Conservation (phyloP, 805 yeast species). For the Candida incommunis region DNA sequence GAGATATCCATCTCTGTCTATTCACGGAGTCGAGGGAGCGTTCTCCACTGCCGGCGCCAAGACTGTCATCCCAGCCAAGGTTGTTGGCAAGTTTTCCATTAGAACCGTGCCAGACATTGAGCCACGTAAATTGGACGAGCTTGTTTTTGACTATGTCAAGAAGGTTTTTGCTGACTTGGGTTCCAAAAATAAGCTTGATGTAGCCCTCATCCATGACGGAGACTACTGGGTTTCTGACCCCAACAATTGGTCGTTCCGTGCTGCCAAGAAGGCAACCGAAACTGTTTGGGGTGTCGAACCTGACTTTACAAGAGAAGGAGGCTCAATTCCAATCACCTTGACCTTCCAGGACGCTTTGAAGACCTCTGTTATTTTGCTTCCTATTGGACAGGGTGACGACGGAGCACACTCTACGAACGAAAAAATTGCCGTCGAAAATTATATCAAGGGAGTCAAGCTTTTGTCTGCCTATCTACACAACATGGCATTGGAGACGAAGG, state of each 20-base stretch:
- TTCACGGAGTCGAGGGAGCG: slow-evolving; percentile 98
- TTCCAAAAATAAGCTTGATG: slow-evolving; percentile 62
- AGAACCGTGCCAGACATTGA: slow-evolving; percentile 95
- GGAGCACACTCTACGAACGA: slow-evolving; percentile 98
- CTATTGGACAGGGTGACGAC: slow-evolving; percentile 98
- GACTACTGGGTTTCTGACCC: slow-evolving; percentile 95
- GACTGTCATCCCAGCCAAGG: slow-evolving; percentile 95
- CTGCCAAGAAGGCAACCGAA: slow-evolving; percentile 89
- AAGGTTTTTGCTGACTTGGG: slow-evolving; percentile 48
- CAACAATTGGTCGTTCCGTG: slow-evolving; percentile 78
- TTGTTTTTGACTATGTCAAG: slow-evolving; percentile 59
- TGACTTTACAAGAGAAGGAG: slow-evolving; percentile 97
- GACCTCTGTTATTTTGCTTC: slow-evolving; percentile 76
- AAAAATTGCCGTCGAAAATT: slow-evolving; percentile 78
- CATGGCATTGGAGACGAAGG: slow-evolving; percentile 35
- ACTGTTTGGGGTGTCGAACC: slow-evolving; percentile 92
- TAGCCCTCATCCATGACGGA: slow-evolving; percentile 85
- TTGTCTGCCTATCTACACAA: slow-evolving; percentile 88
- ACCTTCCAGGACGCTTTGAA: slow-evolving; percentile 81
- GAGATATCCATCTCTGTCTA: slow-evolving; percentile 93
- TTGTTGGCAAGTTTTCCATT: slow-evolving; percentile 86
- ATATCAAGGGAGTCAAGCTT: slow-evolving; percentile 86
- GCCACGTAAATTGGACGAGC: slow-evolving; percentile 59
- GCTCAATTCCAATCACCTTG: slow-evolving; percentile 93
- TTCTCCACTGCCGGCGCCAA: slow-evolving; percentile 91